Evolutionary conservation across 2,329 filamentous ascomycete species (phyloP), one percentile per base, ranked within the genome.

Genomic region (Colletotrichum falcatum): DNA sequence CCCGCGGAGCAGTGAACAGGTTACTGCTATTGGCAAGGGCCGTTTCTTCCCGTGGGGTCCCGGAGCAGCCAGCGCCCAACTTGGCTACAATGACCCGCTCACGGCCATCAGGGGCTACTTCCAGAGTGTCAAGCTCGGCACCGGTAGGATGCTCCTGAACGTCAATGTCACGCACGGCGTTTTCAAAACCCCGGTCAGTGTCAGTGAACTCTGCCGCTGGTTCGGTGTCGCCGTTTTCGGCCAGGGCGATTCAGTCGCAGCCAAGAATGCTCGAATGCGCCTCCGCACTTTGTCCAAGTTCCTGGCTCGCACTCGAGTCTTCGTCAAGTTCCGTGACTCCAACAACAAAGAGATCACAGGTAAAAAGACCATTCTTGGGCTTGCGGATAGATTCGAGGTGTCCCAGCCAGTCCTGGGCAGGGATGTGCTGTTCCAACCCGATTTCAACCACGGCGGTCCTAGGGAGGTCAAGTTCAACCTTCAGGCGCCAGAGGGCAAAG

Each of bases 131-230:
- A 85, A 87, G 7, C 79, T 86, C 0, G 84, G 84, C 0, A 89
- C 87, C 0, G 87, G 86, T 2, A 81, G 86, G 0, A 74, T 89
- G 1, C 81, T 90, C 0, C 78, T 89, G 33, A 90, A 90, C 71
- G 80, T 82, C 56, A 89, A 90, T 66, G 84, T 88, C 12, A 85
- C 85, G 0, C 84, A 88, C 72, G 85, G 83, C 3, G 81, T 88
- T 23, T 89, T 89, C 76, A 84, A 82, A 14, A 75, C 79, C 4
- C 73, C 77, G 2, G 81, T 84, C 2, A 70, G 69, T 0, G 72
- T 87, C 2, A 73, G 74, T 0, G 70, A 79, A 0, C 46, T 72
- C 2, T 66, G 63, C n/a, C 39, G 18, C 74, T 70, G 55, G 66
- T 49, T 63, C 0, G 20, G 42, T 4, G 37, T 72, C 11, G 48